phyloP scores from a whole-genome alignment of 441 rosid species.

The Gossypium lobatum region DNA sequence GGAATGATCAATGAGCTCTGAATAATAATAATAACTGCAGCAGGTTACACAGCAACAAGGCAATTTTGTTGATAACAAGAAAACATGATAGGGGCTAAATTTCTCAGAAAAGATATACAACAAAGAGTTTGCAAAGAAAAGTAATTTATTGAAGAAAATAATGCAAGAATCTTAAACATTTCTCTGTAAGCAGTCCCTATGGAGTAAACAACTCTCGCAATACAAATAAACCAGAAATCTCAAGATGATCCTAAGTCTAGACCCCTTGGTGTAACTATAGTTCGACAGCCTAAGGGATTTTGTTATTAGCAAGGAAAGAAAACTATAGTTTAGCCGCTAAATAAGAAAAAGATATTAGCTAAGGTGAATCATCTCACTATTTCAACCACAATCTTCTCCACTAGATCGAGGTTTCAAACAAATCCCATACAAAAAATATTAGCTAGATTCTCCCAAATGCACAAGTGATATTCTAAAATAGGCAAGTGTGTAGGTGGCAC shows the following conservation, averaged over 20 bases:
- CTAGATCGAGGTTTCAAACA: no score
- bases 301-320: no score
- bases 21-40: background rate
- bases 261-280: background rate
- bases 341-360: no score
- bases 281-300: no score
- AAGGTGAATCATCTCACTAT: no score
- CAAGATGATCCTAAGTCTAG: background rate
- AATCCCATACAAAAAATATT: no score
- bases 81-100: background rate
- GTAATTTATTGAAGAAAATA: background rate
- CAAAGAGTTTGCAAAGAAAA: background rate
- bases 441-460: no score
- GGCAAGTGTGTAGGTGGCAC: no score
- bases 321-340: no score
- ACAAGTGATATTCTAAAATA: no score
- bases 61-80: background rate
- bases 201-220: background rate
- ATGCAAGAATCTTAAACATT: background rate
- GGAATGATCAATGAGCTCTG: background rate
- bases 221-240: background rate
- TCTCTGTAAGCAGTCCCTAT: background rate
- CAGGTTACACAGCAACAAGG: background rate
- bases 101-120: background rate
- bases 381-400: no score